Evolutionary conservation across 345 rosid species (phyloP).

Genomic region (Melastoma malabathricum): DNA sequence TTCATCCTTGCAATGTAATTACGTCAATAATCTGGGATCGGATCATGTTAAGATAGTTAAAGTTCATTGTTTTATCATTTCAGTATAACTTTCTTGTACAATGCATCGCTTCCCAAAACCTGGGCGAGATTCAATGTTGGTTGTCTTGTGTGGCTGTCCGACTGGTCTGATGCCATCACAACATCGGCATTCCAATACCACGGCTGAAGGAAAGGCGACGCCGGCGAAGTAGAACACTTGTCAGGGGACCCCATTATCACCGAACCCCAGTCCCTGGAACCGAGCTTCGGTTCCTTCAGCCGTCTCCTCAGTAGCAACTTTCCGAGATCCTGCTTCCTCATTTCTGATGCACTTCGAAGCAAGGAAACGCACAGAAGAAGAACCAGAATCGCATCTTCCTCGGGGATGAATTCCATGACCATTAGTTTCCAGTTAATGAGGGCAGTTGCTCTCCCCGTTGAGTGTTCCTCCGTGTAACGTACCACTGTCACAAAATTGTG

Average conservation of each 20-base stretch:
- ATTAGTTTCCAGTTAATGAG: conserved; percentile 70
- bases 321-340: conserved; percentile 56
- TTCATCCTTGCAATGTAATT: too few relatives aligned
- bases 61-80: conserved; percentile 12
- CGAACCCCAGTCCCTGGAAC: conserved; percentile 77
- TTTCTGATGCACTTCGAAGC: conserved; percentile 51
- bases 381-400: conserved; percentile 61
- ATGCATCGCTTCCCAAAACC: conserved; percentile 59
- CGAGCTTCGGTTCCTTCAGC: conserved; percentile 49
- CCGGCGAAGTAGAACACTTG: conserved; percentile 8
- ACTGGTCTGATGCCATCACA: conserved; percentile 24
- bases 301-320: conserved; percentile 48
- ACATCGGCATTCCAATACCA: conserved; percentile 60
- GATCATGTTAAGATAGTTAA: too few relatives aligned
- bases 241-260: conserved; percentile 34
- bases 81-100: conserved; percentile 55
- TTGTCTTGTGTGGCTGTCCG: conserved; percentile 22
- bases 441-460: conserved; percentile 57
- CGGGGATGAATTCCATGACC: conserved; percentile 48
- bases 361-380: conserved; percentile 56
- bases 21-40: background rate
- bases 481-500: conserved; percentile 43
- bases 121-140: conserved; percentile 31
- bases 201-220: conserved; percentile 40
- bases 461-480: conserved; percentile 49